Evolutionary conservation across 78 protist genomes (phyloP).

Genomic region (Cavenderia fasciculata): DNA sequence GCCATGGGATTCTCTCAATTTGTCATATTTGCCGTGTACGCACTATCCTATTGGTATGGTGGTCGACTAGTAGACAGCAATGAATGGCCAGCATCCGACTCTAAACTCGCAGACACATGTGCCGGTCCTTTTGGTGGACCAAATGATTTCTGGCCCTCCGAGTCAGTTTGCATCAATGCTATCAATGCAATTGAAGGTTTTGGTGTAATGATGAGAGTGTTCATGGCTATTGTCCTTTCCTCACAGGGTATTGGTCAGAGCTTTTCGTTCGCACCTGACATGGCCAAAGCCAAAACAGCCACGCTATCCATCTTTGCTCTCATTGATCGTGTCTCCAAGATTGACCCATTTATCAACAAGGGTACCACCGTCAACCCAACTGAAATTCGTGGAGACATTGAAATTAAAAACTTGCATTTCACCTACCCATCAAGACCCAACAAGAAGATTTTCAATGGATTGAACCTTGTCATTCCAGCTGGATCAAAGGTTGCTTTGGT

Average conservation of each 20-base stretch:
- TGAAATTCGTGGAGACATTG: conserved; percentile 57
- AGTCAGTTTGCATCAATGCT: background rate
- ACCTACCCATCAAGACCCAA: conserved; percentile 74
- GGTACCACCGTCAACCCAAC: background rate
- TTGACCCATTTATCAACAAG: conserved; percentile 29
- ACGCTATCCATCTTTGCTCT: conserved; percentile 21
- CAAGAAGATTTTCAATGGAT: conserved; percentile 38
- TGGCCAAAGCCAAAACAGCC: conserved; percentile 35
- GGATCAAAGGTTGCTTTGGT: conserved; percentile 90
- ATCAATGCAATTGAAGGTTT: conserved; percentile 26
- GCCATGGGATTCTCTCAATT: conserved; percentile 44
- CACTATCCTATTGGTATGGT: conserved; percentile 81
- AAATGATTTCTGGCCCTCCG: conserved; percentile 45
- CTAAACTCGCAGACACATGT: background rate
- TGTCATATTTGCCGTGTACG: conserved; percentile 11
- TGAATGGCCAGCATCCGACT: conserved; percentile 22
- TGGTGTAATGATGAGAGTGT: conserved; percentile 40
- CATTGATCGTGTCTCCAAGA: conserved; percentile 12
- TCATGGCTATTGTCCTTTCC: conserved; percentile 39
- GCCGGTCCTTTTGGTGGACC: background rate
- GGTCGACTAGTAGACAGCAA: conserved; percentile 54
- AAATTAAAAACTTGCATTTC: conserved; percentile 72
- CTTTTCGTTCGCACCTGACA: conserved; percentile 38
- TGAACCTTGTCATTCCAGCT: conserved; percentile 41
- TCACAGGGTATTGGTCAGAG: conserved; percentile 30